Conservation (phyloP, 169 alveolate genomes). For the Amoebophrya sp. region DNA sequence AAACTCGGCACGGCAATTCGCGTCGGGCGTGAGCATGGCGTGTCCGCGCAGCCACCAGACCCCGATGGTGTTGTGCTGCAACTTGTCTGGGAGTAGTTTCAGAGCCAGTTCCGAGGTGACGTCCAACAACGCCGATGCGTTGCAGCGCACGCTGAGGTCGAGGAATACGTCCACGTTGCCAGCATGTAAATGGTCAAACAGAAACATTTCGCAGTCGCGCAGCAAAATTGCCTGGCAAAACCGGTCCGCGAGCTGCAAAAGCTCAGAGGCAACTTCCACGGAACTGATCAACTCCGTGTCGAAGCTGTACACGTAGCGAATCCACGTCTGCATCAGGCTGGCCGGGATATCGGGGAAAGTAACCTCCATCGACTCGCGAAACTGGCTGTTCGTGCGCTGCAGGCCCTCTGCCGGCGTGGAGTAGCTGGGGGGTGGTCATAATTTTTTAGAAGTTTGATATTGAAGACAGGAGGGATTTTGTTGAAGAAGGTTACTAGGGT, state of each 20-base stretch:
- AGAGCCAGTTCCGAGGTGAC: neutral
- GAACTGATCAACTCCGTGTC: neutral
- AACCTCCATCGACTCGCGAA: neutral
- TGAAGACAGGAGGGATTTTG: no score
- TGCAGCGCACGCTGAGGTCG: neutral
- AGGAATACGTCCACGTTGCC: neutral
- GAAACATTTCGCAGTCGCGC: neutral
- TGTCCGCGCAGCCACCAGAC: slow-evolving; percentile 23
- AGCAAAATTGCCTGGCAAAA: neutral
- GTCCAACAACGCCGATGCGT: neutral
- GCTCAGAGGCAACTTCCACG: neutral
- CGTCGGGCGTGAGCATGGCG: neutral
- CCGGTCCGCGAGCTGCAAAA: neutral
- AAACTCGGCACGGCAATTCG: no score
- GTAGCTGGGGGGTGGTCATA: no score
- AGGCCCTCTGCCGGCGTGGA: no score
- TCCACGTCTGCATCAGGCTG: neutral
- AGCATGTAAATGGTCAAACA: neutral
- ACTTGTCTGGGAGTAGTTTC: neutral
- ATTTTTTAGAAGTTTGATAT: no score
- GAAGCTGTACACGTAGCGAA: neutral
- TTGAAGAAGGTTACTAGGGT: no score
- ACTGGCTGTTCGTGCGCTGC: neutral
- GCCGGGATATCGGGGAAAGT: neutral
- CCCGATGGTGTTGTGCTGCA: neutral